Evolutionary conservation across 139 green algal species (phyloP).

Genomic region (Closterium sp.): DNA sequence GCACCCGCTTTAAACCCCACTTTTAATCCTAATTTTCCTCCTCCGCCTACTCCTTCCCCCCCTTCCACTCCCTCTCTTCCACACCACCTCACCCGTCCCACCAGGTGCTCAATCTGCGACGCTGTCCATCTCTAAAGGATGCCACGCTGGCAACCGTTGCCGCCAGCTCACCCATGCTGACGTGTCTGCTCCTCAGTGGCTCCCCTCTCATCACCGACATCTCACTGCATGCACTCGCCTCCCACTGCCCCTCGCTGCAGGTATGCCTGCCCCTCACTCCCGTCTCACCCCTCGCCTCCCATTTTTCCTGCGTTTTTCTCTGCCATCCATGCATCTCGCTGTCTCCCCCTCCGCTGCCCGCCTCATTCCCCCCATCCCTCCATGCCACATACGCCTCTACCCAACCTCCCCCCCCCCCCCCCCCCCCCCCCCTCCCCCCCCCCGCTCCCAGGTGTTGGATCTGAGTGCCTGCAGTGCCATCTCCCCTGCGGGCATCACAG

Average conservation of each 20-base stretch:
- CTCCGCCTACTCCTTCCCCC: not conserved
- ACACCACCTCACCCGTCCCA: too few species aligned
- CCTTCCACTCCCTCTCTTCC: not conserved
- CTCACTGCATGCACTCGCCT: not conserved
- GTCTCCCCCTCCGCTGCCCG: too few species aligned
- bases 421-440: too few species aligned
- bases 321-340: too few species aligned
- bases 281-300: not conserved
- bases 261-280: not conserved
- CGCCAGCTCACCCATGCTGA: not conserved
- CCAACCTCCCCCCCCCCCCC: too few species aligned
- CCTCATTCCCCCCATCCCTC: too few species aligned
- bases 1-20: too few species aligned
- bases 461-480: slow-evolving; percentile 41
- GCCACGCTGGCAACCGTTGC: not conserved
- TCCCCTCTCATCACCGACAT: not conserved
- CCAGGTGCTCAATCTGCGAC: not conserved
- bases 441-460: slow-evolving; percentile 28
- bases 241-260: not conserved
- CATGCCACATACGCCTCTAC: too few species aligned
- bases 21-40: too few species aligned
- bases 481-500: slow-evolving; percentile 22
- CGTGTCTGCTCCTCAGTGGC: not conserved
- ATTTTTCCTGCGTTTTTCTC: too few species aligned
- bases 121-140: not conserved